Evolutionary conservation across 2,329 filamentous ascomycete species (phyloP).

Genomic region (Fusarium sp.): DNA sequence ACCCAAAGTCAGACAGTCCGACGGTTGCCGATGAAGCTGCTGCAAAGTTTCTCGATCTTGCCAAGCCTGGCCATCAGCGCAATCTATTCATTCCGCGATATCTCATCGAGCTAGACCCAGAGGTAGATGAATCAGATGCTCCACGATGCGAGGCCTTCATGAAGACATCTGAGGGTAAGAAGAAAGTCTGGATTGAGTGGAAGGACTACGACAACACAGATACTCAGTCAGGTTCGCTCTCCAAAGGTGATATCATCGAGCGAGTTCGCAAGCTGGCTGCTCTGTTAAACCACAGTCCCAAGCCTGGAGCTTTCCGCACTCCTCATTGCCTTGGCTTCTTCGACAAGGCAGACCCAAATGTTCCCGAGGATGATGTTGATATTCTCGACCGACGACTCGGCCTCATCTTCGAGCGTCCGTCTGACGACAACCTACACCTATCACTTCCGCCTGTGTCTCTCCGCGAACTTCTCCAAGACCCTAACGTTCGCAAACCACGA

Average conservation of each 20-base stretch:
- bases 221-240: slow-evolving; percentile 54
- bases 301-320: slow-evolving; percentile 63
- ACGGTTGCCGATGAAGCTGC: slow-evolving; percentile 54
- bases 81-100: slow-evolving; percentile 54
- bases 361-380: slow-evolving; percentile 56
- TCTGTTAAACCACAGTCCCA: slow-evolving; percentile 61
- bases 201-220: slow-evolving; percentile 61
- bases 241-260: slow-evolving; percentile 59
- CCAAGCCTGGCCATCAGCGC: slow-evolving; percentile 51
- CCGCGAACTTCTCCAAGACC: slow-evolving; percentile 59
- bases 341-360: slow-evolving; percentile 57
- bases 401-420: slow-evolving; percentile 66
- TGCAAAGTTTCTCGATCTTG: slow-evolving; percentile 57
- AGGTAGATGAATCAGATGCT: slow-evolving; percentile 52
- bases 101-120: slow-evolving; percentile 53
- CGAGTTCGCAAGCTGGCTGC: slow-evolving; percentile 63
- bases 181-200: slow-evolving; percentile 65
- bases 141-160: slow-evolving; percentile 59
- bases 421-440: slow-evolving; percentile 53
- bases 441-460: slow-evolving; percentile 61
- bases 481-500: slow-evolving; percentile 58
- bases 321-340: slow-evolving; percentile 67
- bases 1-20: slow-evolving; percentile 51
- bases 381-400: slow-evolving; percentile 62
- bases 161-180: slow-evolving; percentile 52